These are phyloP conservation scores for Lepidopterella palustris DNA, from an alignment of 495 filamentous ascomycete genomes.

Conservation along the genomic window DNA sequence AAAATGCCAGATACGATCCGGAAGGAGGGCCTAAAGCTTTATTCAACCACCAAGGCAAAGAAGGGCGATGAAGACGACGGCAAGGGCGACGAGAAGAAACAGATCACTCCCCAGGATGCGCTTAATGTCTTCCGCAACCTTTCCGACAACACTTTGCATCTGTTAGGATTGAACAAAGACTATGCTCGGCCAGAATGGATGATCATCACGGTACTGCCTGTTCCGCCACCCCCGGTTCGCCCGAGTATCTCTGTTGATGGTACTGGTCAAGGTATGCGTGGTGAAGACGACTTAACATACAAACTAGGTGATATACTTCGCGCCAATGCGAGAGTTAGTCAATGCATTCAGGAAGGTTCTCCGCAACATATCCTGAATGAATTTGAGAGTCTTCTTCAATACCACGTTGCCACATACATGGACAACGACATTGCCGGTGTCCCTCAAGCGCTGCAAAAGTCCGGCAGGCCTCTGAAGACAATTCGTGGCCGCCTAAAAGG, in stretches of 20 bases:
- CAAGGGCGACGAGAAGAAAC: slow-evolving; percentile 71
- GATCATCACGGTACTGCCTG: slow-evolving; percentile 89
- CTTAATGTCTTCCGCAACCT: slow-evolving; percentile 81
- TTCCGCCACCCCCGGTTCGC: slow-evolving; percentile 90
- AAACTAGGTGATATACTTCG: slow-evolving; percentile 98
- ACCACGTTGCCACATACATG: slow-evolving; percentile 98
- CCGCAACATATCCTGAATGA: slow-evolving; percentile 83
- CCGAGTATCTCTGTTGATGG: slow-evolving; percentile 94
- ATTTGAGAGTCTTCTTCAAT: slow-evolving; percentile 89
- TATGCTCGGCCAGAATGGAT: slow-evolving; percentile 98
- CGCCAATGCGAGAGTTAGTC: slow-evolving; percentile 87
- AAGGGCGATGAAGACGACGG: slow-evolving; percentile 63
- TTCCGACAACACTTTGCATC: slow-evolving; percentile 66
- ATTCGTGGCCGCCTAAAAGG: slow-evolving; percentile 95
- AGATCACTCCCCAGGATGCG: slow-evolving; percentile 75
- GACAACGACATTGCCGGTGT: slow-evolving; percentile 97
- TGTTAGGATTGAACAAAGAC: slow-evolving; percentile 84
- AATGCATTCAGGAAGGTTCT: slow-evolving; percentile 80
- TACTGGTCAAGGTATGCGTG: slow-evolving; percentile 75
- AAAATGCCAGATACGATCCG: slow-evolving; percentile 74
- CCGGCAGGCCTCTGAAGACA: slow-evolving; percentile 89
- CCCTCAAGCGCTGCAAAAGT: slow-evolving; percentile 93
- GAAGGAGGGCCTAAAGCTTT: slow-evolving; percentile 74
- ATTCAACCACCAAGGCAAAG: slow-evolving; percentile 69
- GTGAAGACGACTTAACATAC: slow-evolving; percentile 98